A percentile compares a stretch with the other conserved stretches of the same genome.
Conservation (phyloP, 202 grass and related monocot species). For the Bolboschoenoplectus hybrid region DNA sequence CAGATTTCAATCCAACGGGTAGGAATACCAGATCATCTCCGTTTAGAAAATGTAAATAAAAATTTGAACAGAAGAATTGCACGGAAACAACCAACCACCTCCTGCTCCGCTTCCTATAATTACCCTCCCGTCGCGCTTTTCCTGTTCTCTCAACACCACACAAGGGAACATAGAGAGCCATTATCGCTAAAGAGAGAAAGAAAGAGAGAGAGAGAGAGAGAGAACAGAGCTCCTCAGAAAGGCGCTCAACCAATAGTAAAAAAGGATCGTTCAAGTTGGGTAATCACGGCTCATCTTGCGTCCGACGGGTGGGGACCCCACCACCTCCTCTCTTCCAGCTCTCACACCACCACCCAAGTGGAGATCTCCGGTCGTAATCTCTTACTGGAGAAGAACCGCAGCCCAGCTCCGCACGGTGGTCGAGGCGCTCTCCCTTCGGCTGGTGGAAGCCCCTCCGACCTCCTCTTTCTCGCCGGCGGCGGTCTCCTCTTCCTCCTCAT, state of each 20-base stretch:
- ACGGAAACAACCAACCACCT: neutral
- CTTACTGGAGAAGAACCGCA: constrained; percentile 40
- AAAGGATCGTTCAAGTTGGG: constrained; percentile 46
- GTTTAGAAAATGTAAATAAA: neutral
- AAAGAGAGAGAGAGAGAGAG: neutral
- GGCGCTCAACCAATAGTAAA: neutral
- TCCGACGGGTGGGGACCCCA: constrained; percentile 54
- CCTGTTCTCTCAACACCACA: constrained; percentile 35
- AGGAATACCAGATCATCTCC: neutral
- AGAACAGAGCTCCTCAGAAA: constrained; percentile 20
- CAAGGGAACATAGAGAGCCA: constrained; percentile 2
- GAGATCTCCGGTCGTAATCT: constrained; percentile 48
- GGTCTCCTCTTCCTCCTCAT: constrained; percentile 41
- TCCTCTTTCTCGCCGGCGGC: constrained; percentile 97
- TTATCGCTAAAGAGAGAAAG: constrained; percentile 32
- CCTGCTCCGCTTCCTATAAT: constrained; percentile 18
- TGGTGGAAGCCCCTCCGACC: constrained; percentile 91
- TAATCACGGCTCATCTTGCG: constrained; percentile 56
- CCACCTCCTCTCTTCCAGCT: constrained; percentile 48
- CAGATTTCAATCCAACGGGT: neutral
- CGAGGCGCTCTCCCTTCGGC: constrained; percentile 90
- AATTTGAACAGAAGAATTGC: neutral
- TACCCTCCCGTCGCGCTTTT: neutral
- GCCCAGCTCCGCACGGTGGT: constrained; percentile 88
- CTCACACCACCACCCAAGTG: constrained; percentile 55